Base-by-base conservation (phyloP, 2,329 filamentous ascomycete species). In the Paecilomyces formosus region DNA sequence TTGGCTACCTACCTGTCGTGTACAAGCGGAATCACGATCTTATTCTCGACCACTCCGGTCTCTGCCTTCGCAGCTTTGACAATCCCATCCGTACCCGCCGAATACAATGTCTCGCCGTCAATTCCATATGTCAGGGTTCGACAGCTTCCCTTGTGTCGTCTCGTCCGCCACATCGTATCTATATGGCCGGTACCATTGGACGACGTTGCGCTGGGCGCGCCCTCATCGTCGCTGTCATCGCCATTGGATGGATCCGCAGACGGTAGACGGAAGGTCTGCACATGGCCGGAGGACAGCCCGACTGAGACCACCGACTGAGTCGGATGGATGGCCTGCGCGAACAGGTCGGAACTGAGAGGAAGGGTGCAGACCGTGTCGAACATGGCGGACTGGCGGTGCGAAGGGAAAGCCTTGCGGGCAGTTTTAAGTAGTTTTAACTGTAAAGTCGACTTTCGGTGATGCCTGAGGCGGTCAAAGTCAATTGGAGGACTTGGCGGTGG, bases 81-180 rank as follows among this genome's bases (percentile, higher is more conserved):
- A 51, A 87, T 74, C 53, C 84, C 85, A 71, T 88, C 85, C 9
- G 83, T 85, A 50, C 85, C 85, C 3, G 82, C 79, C 21, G 79
- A 82, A 64, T 80, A 86, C 76, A 81, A 75, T 79, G 87, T 81
- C 63, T 84, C 78, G 15, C 93, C 94, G 71, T 97, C 92, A 58
- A 85, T 75, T 63, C 86, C 88, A 75, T 92, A 97, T 3, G 82
- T 85, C 57, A 97, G 77, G 60, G 85, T 87, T 56, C 94, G 84
- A 71, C 93, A 97, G 80, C 92, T 97, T 12, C 92, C 93, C 79
- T 96, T 96, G 78, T 99, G 94, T 61, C 94, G 83, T 65, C 87
- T 82, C 4, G 94, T 97, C 66, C 85, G 84, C 94, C 94, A 99
- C 60, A 87, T 78, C 0, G 88, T 90, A 65, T 92, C 89, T 62